Evolutionary conservation across 306 rosid species (phyloP).

Genomic region (Arachis stenosperma): DNA sequence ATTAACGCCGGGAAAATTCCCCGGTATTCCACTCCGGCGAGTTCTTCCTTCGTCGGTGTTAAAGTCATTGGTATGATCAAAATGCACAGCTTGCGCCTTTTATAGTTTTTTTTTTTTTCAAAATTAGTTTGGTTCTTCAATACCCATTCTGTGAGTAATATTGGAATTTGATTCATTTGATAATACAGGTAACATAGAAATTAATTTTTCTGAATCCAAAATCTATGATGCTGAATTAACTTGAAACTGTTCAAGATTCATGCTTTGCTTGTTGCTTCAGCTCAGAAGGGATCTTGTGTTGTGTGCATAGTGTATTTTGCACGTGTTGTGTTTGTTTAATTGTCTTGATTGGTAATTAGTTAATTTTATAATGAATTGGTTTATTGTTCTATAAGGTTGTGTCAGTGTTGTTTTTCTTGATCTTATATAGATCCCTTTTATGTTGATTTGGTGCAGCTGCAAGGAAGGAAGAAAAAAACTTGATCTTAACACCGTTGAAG

Average conservation of each 20-base stretch:
- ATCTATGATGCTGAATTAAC: not conserved
- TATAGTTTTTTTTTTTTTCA: not conserved
- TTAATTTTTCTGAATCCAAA: conserved; percentile 19
- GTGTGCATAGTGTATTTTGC: not conserved
- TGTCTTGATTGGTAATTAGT: conserved; percentile 10
- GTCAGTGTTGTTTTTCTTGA: conserved; percentile 33
- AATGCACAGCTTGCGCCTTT: not conserved
- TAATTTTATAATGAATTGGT: conserved; percentile 11
- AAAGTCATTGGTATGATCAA: not conserved
- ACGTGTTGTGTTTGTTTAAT: not conserved
- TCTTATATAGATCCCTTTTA: not conserved
- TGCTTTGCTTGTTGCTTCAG: conserved; percentile 2
- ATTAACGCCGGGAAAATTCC: not conserved
- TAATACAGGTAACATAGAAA: not conserved
- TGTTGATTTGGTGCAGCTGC: too few relatives aligned
- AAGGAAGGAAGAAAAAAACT: too few relatives aligned
- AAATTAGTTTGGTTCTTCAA: not conserved
- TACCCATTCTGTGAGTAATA: not conserved
- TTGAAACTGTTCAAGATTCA: not conserved
- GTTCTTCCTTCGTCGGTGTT: conserved; percentile 19
- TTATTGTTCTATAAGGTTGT: conserved; percentile 42
- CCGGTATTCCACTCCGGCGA: conserved; percentile 28
- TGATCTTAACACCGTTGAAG: conserved; percentile 31
- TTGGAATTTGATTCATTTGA: conserved; percentile 2
- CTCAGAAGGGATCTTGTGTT: conserved; percentile 5